phyloP scores from a whole-genome alignment of 176 grass and related monocot genomes.

The Carex pumila region DNA sequence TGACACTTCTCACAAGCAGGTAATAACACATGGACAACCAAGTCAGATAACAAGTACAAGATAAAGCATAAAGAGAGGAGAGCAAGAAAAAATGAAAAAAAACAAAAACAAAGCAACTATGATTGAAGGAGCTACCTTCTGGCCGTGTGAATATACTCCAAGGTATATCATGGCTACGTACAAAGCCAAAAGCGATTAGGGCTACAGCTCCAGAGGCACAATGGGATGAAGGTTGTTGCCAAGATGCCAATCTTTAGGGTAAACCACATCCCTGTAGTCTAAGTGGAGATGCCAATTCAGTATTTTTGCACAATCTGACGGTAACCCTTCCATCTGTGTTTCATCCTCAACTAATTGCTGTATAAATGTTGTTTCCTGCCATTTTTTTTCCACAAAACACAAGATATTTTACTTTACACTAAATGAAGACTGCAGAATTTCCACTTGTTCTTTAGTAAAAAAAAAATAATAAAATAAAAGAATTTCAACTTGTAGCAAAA shows the following conservation, averaged over 20 bases:
- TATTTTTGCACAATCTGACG: conserved; percentile 76
- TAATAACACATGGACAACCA: background rate
- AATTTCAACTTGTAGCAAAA: conserved; percentile 1
- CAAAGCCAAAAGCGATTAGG: conserved; percentile 2
- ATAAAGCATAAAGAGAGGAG: background rate
- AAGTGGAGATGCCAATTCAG: conserved; percentile 98
- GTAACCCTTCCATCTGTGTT: conserved; percentile 91
- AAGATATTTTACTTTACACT: conserved; percentile 18
- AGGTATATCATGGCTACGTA: background rate
- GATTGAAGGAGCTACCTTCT: background rate
- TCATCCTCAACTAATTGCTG: conserved; percentile 95
- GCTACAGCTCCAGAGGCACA: conserved; percentile 60
- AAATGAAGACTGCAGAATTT: conserved; percentile 19
- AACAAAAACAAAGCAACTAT: background rate
- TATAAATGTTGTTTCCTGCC: conserved; percentile 81
- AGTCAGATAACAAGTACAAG: background rate
- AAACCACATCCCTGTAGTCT: conserved; percentile 50
- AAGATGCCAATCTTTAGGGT: conserved; percentile 85
- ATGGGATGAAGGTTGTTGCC: conserved; percentile 58
- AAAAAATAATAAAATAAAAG: background rate
- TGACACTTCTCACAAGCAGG: background rate
- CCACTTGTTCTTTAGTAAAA: background rate
- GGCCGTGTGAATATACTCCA: background rate
- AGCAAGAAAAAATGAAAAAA: background rate
- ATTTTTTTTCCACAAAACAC: conserved; percentile 26